Evolutionary conservation across 2,329 filamentous ascomycete genomes (phyloP), one percentile per base, ranked within the genome.

Genomic region (Trichoderma koningiopsis): DNA sequence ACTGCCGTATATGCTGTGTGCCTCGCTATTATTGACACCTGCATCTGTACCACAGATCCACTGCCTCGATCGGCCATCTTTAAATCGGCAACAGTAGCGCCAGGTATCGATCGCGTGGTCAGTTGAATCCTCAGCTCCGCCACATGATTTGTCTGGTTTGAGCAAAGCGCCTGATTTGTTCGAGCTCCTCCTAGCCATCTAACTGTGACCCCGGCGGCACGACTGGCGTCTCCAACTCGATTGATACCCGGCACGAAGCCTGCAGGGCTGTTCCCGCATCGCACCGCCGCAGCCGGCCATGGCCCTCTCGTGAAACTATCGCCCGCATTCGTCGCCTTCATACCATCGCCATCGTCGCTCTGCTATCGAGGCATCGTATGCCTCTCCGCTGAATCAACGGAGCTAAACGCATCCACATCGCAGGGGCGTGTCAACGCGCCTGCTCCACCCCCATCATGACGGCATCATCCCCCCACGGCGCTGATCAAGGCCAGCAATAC

Each of bases 241-340:
- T 33, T 55, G 24, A n/a, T 37, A 14, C 63, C 29, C 31, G 29
- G 55, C 40, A 37, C 27, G n/a, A 66, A 57, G 40, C 22, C 40
- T 52, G 29, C 55, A 24, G 29, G 29, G 40, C 55, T 24, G 31
- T 35, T 43, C 49, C 29, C 47, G 31, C 33, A n/a, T 68, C 33
- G 33, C 33, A 33, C 33, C 65, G 33, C 57, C 27, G 40, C 47
- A 24, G 31, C 43, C 29, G 35, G 65, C 24, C 65, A 68, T 68
- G 65, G 65, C 65, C 56, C 31, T 68, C 65, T 68, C 65, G 49
- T 68, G 65, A 68, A 68, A 19, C 53, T 49, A 10, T 33, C 5
- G 22, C 55, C 65, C 13, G 47, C 40, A 68, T 27, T 43, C 43
- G 19, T 33, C 13, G 24, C 61, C 33, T 11, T 52, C 33, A 52